These are phyloP conservation scores for Quercus variabilis DNA, from an alignment of 306 rosid genomes.

Conservation along the genomic window DNA sequence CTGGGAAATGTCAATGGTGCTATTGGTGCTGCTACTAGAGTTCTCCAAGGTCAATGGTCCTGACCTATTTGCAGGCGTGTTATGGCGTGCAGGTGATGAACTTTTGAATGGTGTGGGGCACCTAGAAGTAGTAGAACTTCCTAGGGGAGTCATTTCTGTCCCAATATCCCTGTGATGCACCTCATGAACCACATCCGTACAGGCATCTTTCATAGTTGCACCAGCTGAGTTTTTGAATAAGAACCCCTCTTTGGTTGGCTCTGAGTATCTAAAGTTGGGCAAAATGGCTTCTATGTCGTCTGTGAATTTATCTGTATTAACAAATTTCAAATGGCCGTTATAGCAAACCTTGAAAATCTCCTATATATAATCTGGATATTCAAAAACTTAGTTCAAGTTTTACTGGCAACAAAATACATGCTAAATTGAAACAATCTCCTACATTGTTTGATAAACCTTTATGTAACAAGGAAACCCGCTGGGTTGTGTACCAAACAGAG, in stretches of 20 bases:
- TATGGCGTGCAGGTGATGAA: slow-evolving; percentile 84
- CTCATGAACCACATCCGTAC: slow-evolving; percentile 48
- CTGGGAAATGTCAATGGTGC: slow-evolving; percentile 60
- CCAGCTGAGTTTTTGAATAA: slow-evolving; percentile 54
- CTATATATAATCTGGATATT: not conserved
- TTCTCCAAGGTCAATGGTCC: slow-evolving; percentile 62
- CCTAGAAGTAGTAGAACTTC: slow-evolving; percentile 91
- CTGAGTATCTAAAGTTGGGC: slow-evolving; percentile 53
- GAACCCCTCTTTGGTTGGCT: slow-evolving; percentile 67
- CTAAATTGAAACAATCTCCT: not conserved
- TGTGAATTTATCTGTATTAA: slow-evolving; percentile 79
- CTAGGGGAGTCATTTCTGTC: slow-evolving; percentile 96
- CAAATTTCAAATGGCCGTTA: slow-evolving; percentile 16
- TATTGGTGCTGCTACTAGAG: slow-evolving; percentile 20
- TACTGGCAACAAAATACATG: not conserved
- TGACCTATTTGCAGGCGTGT: slow-evolving; percentile 84
- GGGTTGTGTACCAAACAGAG: not conserved
- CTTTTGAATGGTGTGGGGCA: slow-evolving; percentile 84
- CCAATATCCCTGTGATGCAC: slow-evolving; percentile 76
- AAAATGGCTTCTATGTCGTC: slow-evolving; percentile 53
- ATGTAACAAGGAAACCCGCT: not conserved
- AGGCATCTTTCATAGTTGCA: slow-evolving; percentile 50
- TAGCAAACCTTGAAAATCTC: not conserved
- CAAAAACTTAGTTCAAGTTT: not conserved
- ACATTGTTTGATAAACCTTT: not conserved